phyloP scores from a whole-genome alignment of 768 basidiomycete species.

The Termitomyces sp. region DNA sequence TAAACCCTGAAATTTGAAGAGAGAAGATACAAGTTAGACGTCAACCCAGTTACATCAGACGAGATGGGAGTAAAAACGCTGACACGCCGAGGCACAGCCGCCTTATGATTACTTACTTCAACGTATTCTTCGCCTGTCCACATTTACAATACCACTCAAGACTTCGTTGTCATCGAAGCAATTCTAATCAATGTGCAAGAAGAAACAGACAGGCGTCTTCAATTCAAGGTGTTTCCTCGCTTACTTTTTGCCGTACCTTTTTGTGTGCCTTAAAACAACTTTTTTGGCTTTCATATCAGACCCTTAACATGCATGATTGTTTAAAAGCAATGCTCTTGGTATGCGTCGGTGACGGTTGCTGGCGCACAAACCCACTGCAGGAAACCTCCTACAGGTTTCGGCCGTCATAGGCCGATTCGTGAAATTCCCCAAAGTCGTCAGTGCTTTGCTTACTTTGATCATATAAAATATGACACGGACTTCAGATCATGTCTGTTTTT shows the following conservation, averaged over 20 bases:
- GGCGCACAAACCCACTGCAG: too few species aligned
- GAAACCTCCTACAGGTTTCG: too few species aligned
- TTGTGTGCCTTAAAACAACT: slow-evolving; percentile 1
- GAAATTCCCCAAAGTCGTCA: too few species aligned
- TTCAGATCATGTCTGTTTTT: not conserved
- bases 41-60: slow-evolving; percentile 13
- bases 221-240: slow-evolving; percentile 10
- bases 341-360: too few species aligned
- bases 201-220: slow-evolving; percentile 5
- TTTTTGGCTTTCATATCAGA: not conserved
- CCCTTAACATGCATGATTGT: not conserved
- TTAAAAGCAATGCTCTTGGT: not conserved
- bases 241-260: slow-evolving; percentile 12
- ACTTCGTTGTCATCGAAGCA: not conserved
- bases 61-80: slow-evolving; percentile 13
- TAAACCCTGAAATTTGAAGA: slow-evolving; percentile 6
- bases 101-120: slow-evolving; percentile 12
- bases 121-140: slow-evolving; percentile 8
- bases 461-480: not conserved
- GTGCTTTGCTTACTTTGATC: too few species aligned
- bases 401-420: too few species aligned
- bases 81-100: slow-evolving; percentile 14
- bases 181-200: not conserved
- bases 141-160: slow-evolving; percentile 1
- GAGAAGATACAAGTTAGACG: slow-evolving; percentile 9